These are phyloP conservation scores for Diophrys appendiculata DNA, from an alignment of 73 alveolate genomes.

Conservation along the genomic window DNA sequence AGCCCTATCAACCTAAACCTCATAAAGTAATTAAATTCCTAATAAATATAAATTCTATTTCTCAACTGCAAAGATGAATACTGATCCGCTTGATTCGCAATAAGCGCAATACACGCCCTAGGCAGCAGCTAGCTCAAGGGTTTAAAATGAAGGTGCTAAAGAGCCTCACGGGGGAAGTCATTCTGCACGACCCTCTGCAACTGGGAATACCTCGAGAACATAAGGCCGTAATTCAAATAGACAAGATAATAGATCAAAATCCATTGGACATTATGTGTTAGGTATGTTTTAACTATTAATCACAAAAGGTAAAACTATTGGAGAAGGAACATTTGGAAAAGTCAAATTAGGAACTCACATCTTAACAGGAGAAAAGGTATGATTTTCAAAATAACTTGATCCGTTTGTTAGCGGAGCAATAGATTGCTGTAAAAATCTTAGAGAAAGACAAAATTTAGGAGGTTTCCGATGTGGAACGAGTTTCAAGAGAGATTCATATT, in stretches of 20 bases:
- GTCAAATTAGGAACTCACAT: slow-evolving; percentile 50
- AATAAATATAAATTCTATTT: too few species aligned
- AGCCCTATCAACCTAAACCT: too few species aligned
- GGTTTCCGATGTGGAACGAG: slow-evolving; percentile 79
- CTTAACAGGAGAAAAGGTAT: slow-evolving; percentile 48
- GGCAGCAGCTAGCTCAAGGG: too few species aligned
- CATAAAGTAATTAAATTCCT: too few species aligned
- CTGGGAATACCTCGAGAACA: neutral
- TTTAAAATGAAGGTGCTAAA: neutral
- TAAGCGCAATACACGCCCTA: too few species aligned
- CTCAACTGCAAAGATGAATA: too few species aligned
- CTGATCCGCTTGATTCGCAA: too few species aligned
- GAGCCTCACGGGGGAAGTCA: neutral
- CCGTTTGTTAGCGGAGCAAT: neutral
- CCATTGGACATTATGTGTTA: slow-evolving; percentile 26
- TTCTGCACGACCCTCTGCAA: neutral
- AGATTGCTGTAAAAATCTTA: slow-evolving; percentile 90
- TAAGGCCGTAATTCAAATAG: neutral
- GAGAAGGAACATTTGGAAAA: slow-evolving; percentile 55
- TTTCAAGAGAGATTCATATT: slow-evolving; percentile 84
- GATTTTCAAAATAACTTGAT: neutral
- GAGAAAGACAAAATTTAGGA: slow-evolving; percentile 81
- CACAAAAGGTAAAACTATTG: slow-evolving; percentile 12
- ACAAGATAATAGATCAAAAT: neutral
- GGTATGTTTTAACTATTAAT: neutral